phyloP scores from a whole-genome alignment of 2,329 filamentous ascomycete genomes.

The Arthrobotrys entomopaga region DNA sequence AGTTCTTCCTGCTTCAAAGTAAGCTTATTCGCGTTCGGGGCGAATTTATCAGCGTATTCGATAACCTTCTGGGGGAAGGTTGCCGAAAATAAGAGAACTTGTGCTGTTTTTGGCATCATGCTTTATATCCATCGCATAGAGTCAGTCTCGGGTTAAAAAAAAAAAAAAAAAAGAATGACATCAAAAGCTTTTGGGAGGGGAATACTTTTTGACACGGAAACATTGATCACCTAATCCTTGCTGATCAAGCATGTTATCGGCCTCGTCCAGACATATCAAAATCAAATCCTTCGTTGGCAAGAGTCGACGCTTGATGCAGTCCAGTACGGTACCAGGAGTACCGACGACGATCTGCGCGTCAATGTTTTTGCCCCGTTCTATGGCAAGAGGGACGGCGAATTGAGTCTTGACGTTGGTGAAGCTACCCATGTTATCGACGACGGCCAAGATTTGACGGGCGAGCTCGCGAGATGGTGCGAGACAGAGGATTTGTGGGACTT shows the following conservation, averaged over 20 bases:
- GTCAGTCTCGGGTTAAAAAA: neutral
- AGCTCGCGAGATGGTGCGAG: constrained; percentile 94
- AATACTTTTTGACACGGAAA: constrained; percentile 82
- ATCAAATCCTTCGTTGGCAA: constrained; percentile 78
- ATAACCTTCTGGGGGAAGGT: constrained; percentile 90
- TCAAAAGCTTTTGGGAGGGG: constrained; percentile 59
- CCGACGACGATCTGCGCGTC: constrained; percentile 85
- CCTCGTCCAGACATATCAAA: constrained; percentile 92
- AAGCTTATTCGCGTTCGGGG: constrained; percentile 84
- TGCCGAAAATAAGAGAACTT: constrained; percentile 94
- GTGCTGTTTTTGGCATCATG: constrained; percentile 77
- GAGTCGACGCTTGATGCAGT: constrained; percentile 80
- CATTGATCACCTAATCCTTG: constrained; percentile 96
- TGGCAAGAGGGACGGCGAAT: constrained; percentile 82
- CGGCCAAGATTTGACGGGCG: constrained; percentile 90
- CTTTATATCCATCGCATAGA: constrained; percentile 63
- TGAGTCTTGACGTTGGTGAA: constrained; percentile 78
- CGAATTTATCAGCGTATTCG: constrained; percentile 83
- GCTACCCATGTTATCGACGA: constrained; percentile 83
- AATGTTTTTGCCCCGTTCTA: constrained; percentile 75
- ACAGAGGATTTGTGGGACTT: constrained; percentile 80
- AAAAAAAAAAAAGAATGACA: neutral
- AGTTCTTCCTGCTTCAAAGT: constrained; percentile 89
- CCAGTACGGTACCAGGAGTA: constrained; percentile 91
- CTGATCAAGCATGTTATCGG: constrained; percentile 98